Evolutionary conservation across 257 asterid genomes (phyloP).

Genomic region (Solanum chiquidenum): DNA sequence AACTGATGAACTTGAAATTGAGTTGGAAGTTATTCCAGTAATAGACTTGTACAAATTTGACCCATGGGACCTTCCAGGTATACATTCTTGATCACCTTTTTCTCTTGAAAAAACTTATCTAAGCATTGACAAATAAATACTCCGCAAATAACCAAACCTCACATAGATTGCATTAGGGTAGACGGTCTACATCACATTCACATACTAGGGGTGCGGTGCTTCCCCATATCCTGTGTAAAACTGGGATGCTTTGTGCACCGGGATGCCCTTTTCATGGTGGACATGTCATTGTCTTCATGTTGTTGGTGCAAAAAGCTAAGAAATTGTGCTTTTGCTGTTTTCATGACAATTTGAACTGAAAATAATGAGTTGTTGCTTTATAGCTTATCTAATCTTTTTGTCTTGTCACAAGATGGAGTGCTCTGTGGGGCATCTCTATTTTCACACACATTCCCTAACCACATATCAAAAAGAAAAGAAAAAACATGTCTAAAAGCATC

Average conservation of each 20-base stretch:
- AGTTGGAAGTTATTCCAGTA: slow-evolving; percentile 40
- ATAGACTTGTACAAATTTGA: slow-evolving; percentile 39
- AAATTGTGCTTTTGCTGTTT: neutral
- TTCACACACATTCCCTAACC: neutral
- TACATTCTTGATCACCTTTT: neutral
- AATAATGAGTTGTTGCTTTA: slow-evolving; percentile 17
- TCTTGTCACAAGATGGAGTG: neutral
- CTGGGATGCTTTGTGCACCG: neutral
- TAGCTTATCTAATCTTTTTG: slow-evolving; percentile 1
- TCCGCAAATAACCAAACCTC: neutral
- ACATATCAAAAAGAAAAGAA: neutral
- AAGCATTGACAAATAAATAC: neutral
- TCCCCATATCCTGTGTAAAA: neutral
- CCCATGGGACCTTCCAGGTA: slow-evolving; percentile 58
- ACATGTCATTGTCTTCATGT: neutral
- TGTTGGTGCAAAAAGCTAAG: neutral
- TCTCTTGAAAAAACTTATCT: neutral
- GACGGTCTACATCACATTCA: neutral
- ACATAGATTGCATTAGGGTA: neutral
- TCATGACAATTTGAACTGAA: neutral
- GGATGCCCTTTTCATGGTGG: neutral
- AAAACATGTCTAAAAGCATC: neutral
- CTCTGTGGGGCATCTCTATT: slow-evolving; percentile 16
- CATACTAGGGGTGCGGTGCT: neutral
- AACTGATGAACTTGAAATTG: slow-evolving; percentile 41